phyloP scores from a whole-genome alignment of 441 rosid genomes.

The Sinapis alba region DNA sequence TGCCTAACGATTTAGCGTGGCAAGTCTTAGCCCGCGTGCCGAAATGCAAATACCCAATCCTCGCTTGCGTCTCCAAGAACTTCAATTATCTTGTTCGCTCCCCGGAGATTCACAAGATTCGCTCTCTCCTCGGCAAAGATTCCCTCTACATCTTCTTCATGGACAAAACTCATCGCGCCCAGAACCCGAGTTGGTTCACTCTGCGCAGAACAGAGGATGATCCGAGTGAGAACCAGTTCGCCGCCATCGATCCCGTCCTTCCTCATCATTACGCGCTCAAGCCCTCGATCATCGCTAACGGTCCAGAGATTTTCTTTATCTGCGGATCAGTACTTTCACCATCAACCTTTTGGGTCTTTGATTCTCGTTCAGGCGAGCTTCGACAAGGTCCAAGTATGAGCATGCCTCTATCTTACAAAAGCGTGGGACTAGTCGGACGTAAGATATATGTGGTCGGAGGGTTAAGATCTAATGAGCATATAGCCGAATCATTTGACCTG shows the following conservation, averaged over 20 bases:
- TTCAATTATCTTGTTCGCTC: neutral
- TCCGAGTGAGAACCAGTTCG: neutral
- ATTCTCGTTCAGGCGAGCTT: neutral
- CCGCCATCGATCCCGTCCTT: neutral
- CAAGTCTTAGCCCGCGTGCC: conserved; percentile 31
- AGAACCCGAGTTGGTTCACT: neutral
- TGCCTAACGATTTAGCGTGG: neutral
- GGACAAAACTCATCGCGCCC: neutral
- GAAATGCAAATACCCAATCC: neutral
- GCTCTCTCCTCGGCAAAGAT: neutral
- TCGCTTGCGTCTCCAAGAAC: conserved; percentile 4
- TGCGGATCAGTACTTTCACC: neutral
- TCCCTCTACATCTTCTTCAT: neutral
- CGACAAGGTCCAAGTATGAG: neutral
- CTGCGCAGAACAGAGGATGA: neutral
- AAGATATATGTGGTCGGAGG: neutral
- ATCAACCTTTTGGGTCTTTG: neutral
- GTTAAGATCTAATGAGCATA: neutral
- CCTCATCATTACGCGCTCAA: neutral
- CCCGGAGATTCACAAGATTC: neutral
- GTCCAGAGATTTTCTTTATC: neutral
- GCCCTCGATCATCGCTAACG: neutral
- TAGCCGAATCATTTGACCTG: neutral
- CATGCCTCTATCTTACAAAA: neutral
- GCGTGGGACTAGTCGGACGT: neutral